phyloP scores from a whole-genome alignment of 495 filamentous ascomycete species.

The Endocarpon pusillum region DNA sequence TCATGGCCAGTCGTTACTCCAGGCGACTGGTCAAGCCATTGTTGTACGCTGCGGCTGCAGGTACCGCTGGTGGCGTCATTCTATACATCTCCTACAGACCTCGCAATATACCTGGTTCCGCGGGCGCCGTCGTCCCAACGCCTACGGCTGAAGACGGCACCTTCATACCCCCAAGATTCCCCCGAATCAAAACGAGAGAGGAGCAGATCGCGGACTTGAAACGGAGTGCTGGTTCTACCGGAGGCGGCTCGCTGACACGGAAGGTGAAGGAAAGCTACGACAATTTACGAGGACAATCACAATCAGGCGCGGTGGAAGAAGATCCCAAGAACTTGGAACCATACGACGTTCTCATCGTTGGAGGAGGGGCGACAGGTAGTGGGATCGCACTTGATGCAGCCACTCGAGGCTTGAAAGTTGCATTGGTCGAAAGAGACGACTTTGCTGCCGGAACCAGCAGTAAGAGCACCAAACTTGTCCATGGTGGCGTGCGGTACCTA shows the following conservation, averaged over 20 bases:
- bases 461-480: constrained; percentile 94
- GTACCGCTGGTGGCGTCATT: constrained; percentile 38
- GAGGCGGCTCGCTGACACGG: too few species aligned
- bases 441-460: constrained; percentile 87
- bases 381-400: constrained; percentile 91
- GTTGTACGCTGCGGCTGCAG: constrained; percentile 43
- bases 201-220: constrained; percentile 38
- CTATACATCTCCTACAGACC: constrained; percentile 71
- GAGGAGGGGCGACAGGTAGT: constrained; percentile 80
- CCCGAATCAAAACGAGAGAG: constrained; percentile 49
- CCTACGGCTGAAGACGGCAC: constrained; percentile 61
- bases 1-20: constrained; percentile 42
- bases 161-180: constrained; percentile 68
- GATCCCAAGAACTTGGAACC: constrained; percentile 14
- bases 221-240: constrained; percentile 12
- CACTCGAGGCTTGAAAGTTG: constrained; percentile 82
- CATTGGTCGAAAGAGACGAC: constrained; percentile 87
- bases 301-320: constrained; percentile 7
- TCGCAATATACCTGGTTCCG: constrained; percentile 68
- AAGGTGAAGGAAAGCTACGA: constrained; percentile 8
- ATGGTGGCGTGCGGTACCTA: constrained; percentile 89
- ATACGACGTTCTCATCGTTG: constrained; percentile 86
- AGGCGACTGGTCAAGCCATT: constrained; percentile 39
- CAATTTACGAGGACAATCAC: constrained; percentile 3
- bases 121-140: constrained; percentile 63